Base-by-base conservation (phyloP, 495 filamentous ascomycete species). In the Patellaria atrata region DNA sequence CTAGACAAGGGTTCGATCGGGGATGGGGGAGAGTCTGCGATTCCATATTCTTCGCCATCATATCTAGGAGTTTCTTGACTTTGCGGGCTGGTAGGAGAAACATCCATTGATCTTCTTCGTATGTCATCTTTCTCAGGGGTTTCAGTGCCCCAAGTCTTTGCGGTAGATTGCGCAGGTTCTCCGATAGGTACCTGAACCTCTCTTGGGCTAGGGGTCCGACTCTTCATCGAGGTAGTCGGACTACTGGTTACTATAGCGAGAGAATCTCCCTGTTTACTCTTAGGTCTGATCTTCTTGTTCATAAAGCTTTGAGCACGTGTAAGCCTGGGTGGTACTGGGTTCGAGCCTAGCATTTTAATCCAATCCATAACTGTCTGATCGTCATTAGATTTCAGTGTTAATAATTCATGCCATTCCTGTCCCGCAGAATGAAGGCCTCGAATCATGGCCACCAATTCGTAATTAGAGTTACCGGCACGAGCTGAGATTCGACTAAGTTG, bases 381-480 rank as follows among this genome's bases (percentile, higher is more conserved):
- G 48, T 80, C 75, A 30, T 76, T 71, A 2, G 77, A 68, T 6
- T 55, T 62, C 6, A 96, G 63, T 11, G 71, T 71, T 36, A 96
- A 58, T 1, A 92, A 55, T 55, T 99, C 87, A 30, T 76, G 76
- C 84, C 86, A 94, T 41, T 74, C 70, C 28, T 61, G 49, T n/a
- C 51, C 63, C 22, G 67, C 63, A 5, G 60, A 50, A 12, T 54
- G 38, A 1, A 60, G 54, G 15, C 80, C 79, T 44, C 83, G 73
- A 19, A 94, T 65, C 85, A 94, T 93, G 21, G 89, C 62, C 2
- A 94, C 61, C 27, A 96, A 62, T 43, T 87, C 75, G 2, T 68
- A 65, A 22, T 66, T 65, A 20, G 57, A 48, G 28, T 87, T 80
- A 13, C 85, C 84, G 35, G 61, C 70, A 8, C 89, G 75, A 17